A percentile compares a stretch with the other conserved stretches of the same genome.
These are phyloP conservation scores for Silybum marianum DNA, from an alignment of 129 eudicot species.

Conservation along the genomic window DNA sequence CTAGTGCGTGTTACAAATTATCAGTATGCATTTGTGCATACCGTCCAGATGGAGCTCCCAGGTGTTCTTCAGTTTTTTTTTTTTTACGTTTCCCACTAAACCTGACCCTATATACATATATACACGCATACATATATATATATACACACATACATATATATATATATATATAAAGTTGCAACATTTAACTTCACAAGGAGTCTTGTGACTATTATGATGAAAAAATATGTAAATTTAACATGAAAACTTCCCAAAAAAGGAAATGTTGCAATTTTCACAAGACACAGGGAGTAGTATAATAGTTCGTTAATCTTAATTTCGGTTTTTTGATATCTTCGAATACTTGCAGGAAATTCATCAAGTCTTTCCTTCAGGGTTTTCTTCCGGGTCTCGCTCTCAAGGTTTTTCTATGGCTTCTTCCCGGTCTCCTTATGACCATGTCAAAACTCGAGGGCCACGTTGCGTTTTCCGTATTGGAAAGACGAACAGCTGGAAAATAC, in stretches of 20 bases:
- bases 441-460: slow-evolving; percentile 93
- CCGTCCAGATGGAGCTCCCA: too few species aligned
- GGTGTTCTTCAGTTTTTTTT: too few species aligned
- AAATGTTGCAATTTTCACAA: not conserved
- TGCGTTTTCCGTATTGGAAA: slow-evolving; percentile 72
- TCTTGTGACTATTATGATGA: not conserved
- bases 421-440: slow-evolving; percentile 79
- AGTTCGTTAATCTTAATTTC: not conserved
- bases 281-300: too few species aligned
- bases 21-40: too few species aligned
- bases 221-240: not conserved
- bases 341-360: slow-evolving; percentile 70
- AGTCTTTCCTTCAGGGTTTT: slow-evolving; percentile 94
- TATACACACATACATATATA: too few species aligned
- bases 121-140: too few species aligned
- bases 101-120: too few species aligned
- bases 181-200: not conserved
- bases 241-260: not conserved
- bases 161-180: not conserved
- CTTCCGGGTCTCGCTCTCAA: slow-evolving; percentile 95
- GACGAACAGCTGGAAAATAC: slow-evolving; percentile 77
- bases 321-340: not conserved
- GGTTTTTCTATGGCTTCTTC: slow-evolving; percentile 78
- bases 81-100: too few species aligned
- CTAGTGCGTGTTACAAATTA: too few species aligned